phyloP scores from a whole-genome alignment of 2,329 filamentous ascomycete species.

The Furcasterigmium furcatum region DNA sequence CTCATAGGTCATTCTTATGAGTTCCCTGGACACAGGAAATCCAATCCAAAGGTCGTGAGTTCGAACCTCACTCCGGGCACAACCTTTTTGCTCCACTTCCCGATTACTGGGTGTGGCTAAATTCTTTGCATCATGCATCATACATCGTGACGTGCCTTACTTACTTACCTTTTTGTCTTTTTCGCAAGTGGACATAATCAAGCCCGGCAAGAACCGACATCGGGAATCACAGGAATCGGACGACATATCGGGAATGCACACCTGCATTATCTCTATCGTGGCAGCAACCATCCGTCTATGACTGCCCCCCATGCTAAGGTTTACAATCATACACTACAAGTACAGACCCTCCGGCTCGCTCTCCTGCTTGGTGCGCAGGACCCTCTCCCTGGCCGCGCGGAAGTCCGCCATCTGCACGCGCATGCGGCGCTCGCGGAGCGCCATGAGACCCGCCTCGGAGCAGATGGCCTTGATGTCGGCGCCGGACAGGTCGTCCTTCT shows the following conservation, averaged over 20 bases:
- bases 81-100: too few relatives aligned
- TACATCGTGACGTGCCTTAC: too few relatives aligned
- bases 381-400: conserved; percentile 84
- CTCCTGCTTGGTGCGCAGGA: conserved; percentile 97
- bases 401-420: conserved; percentile 99
- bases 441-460: conserved; percentile 93
- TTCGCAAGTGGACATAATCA: too few relatives aligned
- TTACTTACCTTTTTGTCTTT: too few relatives aligned
- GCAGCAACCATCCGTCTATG: too few relatives aligned
- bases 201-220: too few relatives aligned
- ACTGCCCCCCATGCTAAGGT: too few relatives aligned
- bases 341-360: conserved; percentile 98
- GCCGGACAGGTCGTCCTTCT: conserved; percentile 96
- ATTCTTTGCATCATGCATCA: too few relatives aligned
- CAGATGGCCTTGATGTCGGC: conserved; percentile 99
- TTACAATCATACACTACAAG: conserved; percentile 59
- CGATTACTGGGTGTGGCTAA: too few relatives aligned
- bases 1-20: neutral
- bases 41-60: neutral
- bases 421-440: conserved; percentile 92
- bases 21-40: neutral
- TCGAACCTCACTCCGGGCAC: neutral
- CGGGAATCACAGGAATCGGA: too few relatives aligned
- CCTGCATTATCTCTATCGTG: too few relatives aligned
- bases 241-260: too few relatives aligned